These are phyloP conservation scores for Colletotrichum lupini DNA, from an alignment of 2,329 filamentous ascomycete genomes.

Conservation along the genomic window DNA sequence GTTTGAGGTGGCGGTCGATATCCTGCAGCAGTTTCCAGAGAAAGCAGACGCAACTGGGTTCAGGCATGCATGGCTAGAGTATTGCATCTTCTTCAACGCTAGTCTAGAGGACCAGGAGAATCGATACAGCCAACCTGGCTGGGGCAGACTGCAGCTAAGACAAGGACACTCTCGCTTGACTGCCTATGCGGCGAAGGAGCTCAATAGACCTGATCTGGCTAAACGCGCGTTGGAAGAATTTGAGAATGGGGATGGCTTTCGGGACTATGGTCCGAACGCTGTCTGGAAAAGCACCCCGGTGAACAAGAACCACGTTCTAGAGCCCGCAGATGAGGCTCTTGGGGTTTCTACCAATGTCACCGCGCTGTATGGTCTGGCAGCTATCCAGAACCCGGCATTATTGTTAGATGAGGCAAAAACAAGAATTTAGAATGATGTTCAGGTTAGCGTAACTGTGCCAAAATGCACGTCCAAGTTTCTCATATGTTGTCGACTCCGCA, in stretches of 20 bases:
- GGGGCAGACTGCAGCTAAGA: not conserved
- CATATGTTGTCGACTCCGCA: not conserved
- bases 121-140: not conserved
- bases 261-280: not conserved
- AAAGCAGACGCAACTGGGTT: not conserved
- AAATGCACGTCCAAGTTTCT: not conserved
- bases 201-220: not conserved
- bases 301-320: not conserved
- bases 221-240: not conserved
- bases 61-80: not conserved
- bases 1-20: conserved; percentile 65
- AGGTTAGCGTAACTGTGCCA: no score
- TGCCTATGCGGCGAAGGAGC: not conserved
- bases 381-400: not conserved
- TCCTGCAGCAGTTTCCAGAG: not conserved
- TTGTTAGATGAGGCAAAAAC: not conserved
- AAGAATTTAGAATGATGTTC: not conserved
- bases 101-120: not conserved
- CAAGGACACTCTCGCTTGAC: not conserved
- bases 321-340: not conserved
- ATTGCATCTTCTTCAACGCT: not conserved
- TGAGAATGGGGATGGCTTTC: not conserved
- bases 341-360: not conserved
- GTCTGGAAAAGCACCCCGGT: not conserved
- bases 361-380: not conserved